A percentile compares a stretch with the other conserved stretches of the same genome.
These are phyloP conservation scores for Pleurotus salmoneostramineus DNA, from an alignment of 768 basidiomycete genomes.

Conservation along the genomic window DNA sequence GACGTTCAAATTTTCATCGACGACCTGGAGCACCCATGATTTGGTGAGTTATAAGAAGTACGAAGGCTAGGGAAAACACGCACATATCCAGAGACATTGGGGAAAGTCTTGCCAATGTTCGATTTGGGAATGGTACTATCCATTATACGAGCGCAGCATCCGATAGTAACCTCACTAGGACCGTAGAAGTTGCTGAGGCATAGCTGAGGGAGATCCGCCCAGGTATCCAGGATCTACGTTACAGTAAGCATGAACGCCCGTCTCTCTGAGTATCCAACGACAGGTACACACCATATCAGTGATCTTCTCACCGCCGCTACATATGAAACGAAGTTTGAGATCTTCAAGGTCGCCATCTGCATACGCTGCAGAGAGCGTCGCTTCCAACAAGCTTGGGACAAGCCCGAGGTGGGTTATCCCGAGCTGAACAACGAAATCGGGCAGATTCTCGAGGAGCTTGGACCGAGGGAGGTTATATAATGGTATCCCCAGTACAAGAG, in stretches of 20 bases:
- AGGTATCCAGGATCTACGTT: constrained; percentile 37
- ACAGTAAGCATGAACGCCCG: background rate
- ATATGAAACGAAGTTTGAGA: constrained; percentile 37
- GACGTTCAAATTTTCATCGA: constrained; percentile 36
- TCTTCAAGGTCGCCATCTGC: constrained; percentile 16
- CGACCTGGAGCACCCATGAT: constrained; percentile 32
- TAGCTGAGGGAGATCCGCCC: constrained; percentile 40
- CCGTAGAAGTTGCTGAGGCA: constrained; percentile 49
- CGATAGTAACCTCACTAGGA: constrained; percentile 50
- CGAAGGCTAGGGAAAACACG: constrained; percentile 3
- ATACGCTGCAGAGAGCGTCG: constrained; percentile 33
- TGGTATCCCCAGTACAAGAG: constrained; percentile 40
- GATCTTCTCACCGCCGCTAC: constrained; percentile 51
- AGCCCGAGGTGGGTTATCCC: constrained; percentile 46
- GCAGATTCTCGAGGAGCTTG: constrained; percentile 38
- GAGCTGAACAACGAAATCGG: constrained; percentile 28
- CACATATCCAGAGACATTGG: constrained; percentile 30
- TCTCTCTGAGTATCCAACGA: background rate
- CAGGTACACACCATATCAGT: constrained; percentile 36
- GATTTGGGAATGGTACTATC: constrained; percentile 31
- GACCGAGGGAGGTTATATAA: constrained; percentile 39
- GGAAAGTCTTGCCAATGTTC: constrained; percentile 41
- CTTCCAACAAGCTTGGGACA: constrained; percentile 51
- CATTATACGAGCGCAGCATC: constrained; percentile 44
- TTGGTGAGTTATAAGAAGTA: background rate